These are phyloP conservation scores for Trametes cingulata DNA, from an alignment of 768 basidiomycete species.

Conservation along the genomic window DNA sequence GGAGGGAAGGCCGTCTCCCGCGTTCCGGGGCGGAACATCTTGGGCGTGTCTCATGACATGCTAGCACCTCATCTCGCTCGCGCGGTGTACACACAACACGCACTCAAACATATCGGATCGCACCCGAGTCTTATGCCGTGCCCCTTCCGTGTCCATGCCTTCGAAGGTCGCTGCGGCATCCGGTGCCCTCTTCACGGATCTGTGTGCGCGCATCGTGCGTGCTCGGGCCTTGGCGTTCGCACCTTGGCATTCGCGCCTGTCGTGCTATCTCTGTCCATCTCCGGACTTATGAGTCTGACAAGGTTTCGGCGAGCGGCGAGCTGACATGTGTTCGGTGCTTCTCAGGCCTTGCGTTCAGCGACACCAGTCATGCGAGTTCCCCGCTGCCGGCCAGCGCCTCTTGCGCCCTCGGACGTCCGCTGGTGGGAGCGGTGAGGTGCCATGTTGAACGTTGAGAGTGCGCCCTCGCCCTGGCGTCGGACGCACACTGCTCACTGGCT, in stretches of 20 bases:
- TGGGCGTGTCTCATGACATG: neutral
- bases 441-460: no score
- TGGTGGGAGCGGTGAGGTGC: no score
- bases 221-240: neutral
- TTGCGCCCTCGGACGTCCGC: neutral
- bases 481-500: no score
- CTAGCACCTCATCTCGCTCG: neutral
- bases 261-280: neutral
- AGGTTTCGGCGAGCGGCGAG: neutral
- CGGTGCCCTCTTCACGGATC: neutral
- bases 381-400: neutral
- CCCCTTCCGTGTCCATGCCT: neutral
- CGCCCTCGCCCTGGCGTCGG: no score
- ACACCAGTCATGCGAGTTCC: conserved; percentile 8
- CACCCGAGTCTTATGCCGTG: neutral
- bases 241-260: neutral
- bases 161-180: neutral
- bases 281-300: neutral
- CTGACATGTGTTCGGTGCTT: conserved; percentile 1
- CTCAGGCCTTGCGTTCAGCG: conserved; percentile 8
- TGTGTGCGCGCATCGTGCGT: neutral
- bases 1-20: neutral
- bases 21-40: neutral
- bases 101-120: neutral
- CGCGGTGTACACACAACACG: neutral